These are phyloP conservation scores for Pythium dissimile DNA, from an alignment of 352 stramenopile species.

Conservation along the genomic window DNA sequence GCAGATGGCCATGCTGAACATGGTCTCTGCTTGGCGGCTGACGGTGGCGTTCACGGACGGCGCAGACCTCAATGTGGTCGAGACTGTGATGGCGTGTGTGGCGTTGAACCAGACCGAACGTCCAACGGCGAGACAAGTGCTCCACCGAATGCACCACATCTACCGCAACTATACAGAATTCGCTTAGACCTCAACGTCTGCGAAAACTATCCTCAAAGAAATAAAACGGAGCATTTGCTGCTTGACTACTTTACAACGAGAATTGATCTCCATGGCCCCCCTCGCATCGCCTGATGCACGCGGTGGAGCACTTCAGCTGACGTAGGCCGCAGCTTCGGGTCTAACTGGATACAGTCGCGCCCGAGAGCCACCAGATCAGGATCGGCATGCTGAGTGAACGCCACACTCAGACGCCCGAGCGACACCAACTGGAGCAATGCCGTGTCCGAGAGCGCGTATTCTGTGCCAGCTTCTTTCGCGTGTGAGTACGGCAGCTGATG, in stretches of 20 bases:
- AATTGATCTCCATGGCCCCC: too few relatives aligned
- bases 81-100: not conserved
- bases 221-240: too few relatives aligned
- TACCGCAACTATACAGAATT: not conserved
- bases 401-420: conserved; percentile 17
- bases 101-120: not conserved
- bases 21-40: not conserved
- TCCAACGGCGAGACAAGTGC: not conserved
- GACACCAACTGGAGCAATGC: conserved; percentile 6
- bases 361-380: conserved; percentile 29
- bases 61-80: not conserved
- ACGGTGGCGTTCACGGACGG: not conserved
- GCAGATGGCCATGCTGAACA: conserved; percentile 5
- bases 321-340: conserved; percentile 28
- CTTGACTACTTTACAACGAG: too few relatives aligned
- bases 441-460: not conserved
- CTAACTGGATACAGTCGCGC: conserved; percentile 30
- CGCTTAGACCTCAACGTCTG: not conserved
- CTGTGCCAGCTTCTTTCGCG: not conserved
- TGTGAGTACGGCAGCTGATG: conserved; percentile 34
- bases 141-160: conserved; percentile 5
- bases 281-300: not conserved
- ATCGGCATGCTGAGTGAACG: conserved; percentile 32
- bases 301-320: conserved; percentile 22
- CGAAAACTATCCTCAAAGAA: too few relatives aligned